Percentiles rank a stretch among this genome's conserved stretches.
phyloP scores from a whole-genome alignment of 805 yeast species.

The Priceomyces melissophilus region DNA sequence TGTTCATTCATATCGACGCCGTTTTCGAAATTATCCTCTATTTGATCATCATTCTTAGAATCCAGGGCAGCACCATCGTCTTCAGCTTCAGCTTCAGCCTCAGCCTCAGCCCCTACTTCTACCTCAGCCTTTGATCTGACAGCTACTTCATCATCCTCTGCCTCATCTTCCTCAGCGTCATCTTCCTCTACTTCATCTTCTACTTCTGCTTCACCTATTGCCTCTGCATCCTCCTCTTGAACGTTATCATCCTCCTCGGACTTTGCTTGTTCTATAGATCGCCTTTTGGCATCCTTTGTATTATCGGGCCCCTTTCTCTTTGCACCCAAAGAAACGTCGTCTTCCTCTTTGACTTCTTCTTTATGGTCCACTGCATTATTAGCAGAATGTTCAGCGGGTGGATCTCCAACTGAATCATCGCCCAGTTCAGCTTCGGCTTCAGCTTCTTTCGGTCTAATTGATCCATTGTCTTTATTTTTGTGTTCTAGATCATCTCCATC shows the following conservation, averaged over 20 bases:
- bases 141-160: conserved; percentile 11
- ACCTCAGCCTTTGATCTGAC: conserved; percentile 17
- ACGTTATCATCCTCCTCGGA: conserved; percentile 15
- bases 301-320: not conserved
- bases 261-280: conserved; percentile 3
- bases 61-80: conserved; percentile 14
- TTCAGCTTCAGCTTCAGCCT: conserved; percentile 11
- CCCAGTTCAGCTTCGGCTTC: conserved; percentile 9
- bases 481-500: conserved; percentile 21
- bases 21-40: conserved; percentile 10
- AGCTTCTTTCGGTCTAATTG: not conserved
- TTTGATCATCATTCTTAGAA: conserved; percentile 12
- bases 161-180: conserved; percentile 9
- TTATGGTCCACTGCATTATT: not conserved
- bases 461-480: not conserved
- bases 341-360: not conserved
- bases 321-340: not conserved
- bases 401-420: conserved; percentile 9
- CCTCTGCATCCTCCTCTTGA: conserved; percentile 18
- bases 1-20: conserved; percentile 33
- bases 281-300: conserved; percentile 2
- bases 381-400: not conserved
- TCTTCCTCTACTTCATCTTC: conserved; percentile 10
- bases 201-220: conserved; percentile 15
- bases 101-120: conserved; percentile 17